A percentile compares a stretch with the other conserved stretches of the same genome.
These are phyloP conservation scores for Artomyces pyxidatus DNA, from an alignment of 768 basidiomycete genomes.

Conservation along the genomic window DNA sequence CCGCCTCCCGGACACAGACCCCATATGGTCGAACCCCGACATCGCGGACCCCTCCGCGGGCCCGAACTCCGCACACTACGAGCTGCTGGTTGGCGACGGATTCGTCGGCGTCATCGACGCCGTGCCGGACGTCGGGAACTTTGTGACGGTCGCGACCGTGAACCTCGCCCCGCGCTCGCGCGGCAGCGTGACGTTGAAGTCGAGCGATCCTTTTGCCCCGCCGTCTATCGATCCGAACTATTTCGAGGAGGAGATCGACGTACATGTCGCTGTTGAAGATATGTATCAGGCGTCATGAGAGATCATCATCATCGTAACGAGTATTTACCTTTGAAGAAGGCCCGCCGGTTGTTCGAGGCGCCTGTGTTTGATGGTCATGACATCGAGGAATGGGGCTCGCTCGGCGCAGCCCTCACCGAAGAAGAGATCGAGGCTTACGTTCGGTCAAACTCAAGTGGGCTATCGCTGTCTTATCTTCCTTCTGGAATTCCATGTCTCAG, in stretches of 20 bases:
- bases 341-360: neutral
- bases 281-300: neutral
- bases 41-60: slow-evolving; percentile 19
- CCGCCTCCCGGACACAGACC: slow-evolving; percentile 11
- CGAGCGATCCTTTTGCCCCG: slow-evolving; percentile 16
- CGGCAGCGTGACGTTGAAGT: slow-evolving; percentile 18
- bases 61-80: slow-evolving; percentile 16
- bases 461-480: neutral
- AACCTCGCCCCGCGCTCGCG: neutral
- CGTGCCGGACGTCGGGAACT: neutral
- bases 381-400: neutral
- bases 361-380: slow-evolving; percentile 8
- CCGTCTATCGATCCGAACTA: slow-evolving; percentile 18
- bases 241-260: neutral
- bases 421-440: slow-evolving; percentile 7
- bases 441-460: neutral
- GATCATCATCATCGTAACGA: neutral
- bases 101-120: neutral
- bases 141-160: neutral
- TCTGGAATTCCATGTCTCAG: neutral
- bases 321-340: neutral
- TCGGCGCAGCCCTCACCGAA: slow-evolving; percentile 8
- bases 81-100: slow-evolving; percentile 6
- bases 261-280: neutral
- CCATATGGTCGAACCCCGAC: neutral